Evolutionary conservation across 176 grass and related monocot species (phyloP), one percentile per base, ranked within the genome.

Genomic region (Ensete glaucum): DNA sequence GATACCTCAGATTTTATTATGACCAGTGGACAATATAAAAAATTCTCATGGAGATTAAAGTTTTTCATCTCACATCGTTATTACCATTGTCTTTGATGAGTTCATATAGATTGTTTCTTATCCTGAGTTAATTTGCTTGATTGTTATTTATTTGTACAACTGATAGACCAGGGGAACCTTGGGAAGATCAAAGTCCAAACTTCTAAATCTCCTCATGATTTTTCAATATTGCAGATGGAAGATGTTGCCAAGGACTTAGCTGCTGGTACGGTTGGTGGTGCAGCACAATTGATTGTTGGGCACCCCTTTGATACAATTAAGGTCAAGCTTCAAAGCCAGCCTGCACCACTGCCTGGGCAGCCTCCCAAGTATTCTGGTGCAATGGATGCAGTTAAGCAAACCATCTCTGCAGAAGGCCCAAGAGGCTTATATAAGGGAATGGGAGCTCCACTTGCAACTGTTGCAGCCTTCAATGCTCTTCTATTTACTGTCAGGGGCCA

Each of bases 281-380:
- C 88, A 19, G 92, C 88, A 22, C 86, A 91, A 81, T 73, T 96
- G 43, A 72, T 96, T 19, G 88, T 91, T 2, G 88, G 92, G 56
- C 88, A 96, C 77, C 92, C 92, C 26, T 96, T 96, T 69, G 92
- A 96, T 69, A 91, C 92, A 67, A 91, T 91, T 85, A 89, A 91
- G 79, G 88, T 96, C 53, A 96, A 96, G 87, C 92, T 96, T n/a
- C 88, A 91, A 77, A 91, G 88, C 78, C 92, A 96, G 77, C 83
- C 92, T 0, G 81, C 79, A 9, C 92, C 88, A 16, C 65, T 76
- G 7, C 86, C 85, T 0, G 88, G 88, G 27, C 88, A 85, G 79
- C 81, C 74, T n/a, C 85, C 91, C 2, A 84, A 77, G 73, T 96
- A 85, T 72, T 72, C 88, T 5, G 92, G 92, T 12, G 86, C 92